Percentiles rank a stretch among this genome's conserved stretches.
Conservation (phyloP, 768 basidiomycete species). For the Cystofilobasidium macerans region DNA sequence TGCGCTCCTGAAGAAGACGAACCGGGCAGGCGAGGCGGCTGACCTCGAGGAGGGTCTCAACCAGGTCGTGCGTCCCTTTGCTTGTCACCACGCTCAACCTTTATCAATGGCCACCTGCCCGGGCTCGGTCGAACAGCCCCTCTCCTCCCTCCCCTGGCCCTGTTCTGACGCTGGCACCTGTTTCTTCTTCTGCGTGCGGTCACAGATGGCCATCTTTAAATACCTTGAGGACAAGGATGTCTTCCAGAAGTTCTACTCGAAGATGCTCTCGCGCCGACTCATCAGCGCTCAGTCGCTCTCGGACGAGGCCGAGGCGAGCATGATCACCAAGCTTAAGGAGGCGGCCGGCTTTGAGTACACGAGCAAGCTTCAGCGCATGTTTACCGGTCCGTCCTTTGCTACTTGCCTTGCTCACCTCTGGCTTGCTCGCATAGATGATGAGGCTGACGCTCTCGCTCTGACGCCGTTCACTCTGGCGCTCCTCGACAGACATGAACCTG, state of each 20-base stretch:
- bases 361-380: constrained; percentile 91
- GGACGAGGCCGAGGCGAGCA: constrained; percentile 90
- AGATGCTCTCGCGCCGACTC: constrained; percentile 81
- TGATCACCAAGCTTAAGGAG: constrained; percentile 96
- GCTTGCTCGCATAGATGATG: not conserved
- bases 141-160: not conserved
- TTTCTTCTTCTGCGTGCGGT: not conserved
- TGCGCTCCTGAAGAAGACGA: constrained; percentile 77
- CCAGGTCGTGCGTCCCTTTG: constrained; percentile 57
- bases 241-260: constrained; percentile 95
- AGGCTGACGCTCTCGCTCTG: not conserved
- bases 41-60: constrained; percentile 81
- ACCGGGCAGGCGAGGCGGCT: constrained; percentile 85
- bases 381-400: constrained; percentile 55
- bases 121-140: too few relatives aligned
- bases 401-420: not conserved
- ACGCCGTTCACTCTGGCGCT: not conserved
- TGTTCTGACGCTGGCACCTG: not conserved
- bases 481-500: constrained; percentile 67
- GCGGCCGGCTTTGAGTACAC: constrained; percentile 96
- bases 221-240: constrained; percentile 98
- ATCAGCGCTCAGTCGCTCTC: constrained; percentile 84
- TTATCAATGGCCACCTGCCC: too few relatives aligned
- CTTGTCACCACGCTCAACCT: not conserved
- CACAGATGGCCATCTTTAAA: constrained; percentile 91